phyloP scores from a whole-genome alignment of 2,329 filamentous ascomycete species.

The Proliferodiscus dingleyae region DNA sequence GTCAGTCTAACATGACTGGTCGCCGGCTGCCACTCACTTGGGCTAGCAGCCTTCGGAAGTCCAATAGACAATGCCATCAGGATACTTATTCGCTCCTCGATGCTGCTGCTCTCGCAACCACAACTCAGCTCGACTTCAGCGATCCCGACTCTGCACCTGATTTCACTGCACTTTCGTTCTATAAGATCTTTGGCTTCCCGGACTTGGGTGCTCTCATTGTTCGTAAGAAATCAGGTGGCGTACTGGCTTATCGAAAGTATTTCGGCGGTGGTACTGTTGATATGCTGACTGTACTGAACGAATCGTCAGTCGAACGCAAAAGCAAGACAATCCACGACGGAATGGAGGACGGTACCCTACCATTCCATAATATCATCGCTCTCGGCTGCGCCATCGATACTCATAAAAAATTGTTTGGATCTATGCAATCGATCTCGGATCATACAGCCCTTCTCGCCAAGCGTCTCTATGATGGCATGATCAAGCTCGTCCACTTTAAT shows the following conservation, averaged over 20 bases:
- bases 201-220: constrained; percentile 83
- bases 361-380: constrained; percentile 84
- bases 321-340: constrained; percentile 66
- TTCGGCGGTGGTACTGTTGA: constrained; percentile 95
- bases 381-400: constrained; percentile 67
- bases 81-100: constrained; percentile 70
- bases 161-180: constrained; percentile 80
- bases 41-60: constrained; percentile 46
- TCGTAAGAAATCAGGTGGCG: constrained; percentile 59
- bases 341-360: constrained; percentile 85
- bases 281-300: constrained; percentile 70
- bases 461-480: constrained; percentile 54
- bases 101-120: constrained; percentile 75
- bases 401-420: constrained; percentile 64
- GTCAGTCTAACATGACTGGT: constrained; percentile 57
- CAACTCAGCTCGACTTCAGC: constrained; percentile 67
- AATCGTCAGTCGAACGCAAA: constrained; percentile 79
- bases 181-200: constrained; percentile 95
- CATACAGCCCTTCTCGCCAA: constrained; percentile 65
- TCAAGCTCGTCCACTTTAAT: constrained; percentile 62
- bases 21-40: constrained; percentile 67
- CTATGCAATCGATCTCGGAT: constrained; percentile 60
- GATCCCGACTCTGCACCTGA: constrained; percentile 63
- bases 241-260: constrained; percentile 66
- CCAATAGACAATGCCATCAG: constrained; percentile 21